phyloP scores from a whole-genome alignment of 1,284 basidiomycete species.

The Ustilago tritici region DNA sequence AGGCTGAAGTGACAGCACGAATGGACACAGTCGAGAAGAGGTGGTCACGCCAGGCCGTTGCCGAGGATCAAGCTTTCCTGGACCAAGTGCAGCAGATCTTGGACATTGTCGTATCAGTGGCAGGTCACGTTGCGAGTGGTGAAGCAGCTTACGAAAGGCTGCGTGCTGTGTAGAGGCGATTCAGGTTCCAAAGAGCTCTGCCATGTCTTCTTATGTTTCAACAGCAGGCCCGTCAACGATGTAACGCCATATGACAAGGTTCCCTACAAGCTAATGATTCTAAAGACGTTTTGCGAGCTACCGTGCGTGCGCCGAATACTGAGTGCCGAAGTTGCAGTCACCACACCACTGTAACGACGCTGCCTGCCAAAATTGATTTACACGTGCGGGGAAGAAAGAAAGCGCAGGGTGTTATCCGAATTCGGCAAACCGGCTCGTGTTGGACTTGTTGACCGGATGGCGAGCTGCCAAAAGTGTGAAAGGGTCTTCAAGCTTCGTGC shows the following conservation, averaged over 20 bases:
- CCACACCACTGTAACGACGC: background rate
- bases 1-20: conserved; percentile 7
- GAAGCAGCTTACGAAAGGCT: conserved; percentile 25
- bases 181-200: background rate
- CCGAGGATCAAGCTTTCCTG: conserved; percentile 18
- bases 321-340: background rate
- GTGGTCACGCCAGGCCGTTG: conserved; percentile 20
- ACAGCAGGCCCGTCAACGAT: background rate
- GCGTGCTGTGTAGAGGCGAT: background rate
- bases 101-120: conserved; percentile 38
- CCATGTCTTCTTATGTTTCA: background rate
- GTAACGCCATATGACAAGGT: background rate
- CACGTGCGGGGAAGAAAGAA: conserved; percentile 14
- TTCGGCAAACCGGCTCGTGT: conserved; percentile 18
- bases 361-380: conserved; percentile 3
- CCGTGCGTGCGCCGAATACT: no score
- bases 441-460: conserved; percentile 2
- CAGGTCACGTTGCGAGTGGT: conserved; percentile 43
- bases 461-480: background rate
- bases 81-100: conserved; percentile 26
- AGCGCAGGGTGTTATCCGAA: conserved; percentile 2
- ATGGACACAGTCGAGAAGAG: conserved; percentile 20
- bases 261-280: no score
- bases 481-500: background rate
- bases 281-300: no score